Conservation (phyloP, 352 stramenopile genomes). For the Phytophthora sansomeana region DNA sequence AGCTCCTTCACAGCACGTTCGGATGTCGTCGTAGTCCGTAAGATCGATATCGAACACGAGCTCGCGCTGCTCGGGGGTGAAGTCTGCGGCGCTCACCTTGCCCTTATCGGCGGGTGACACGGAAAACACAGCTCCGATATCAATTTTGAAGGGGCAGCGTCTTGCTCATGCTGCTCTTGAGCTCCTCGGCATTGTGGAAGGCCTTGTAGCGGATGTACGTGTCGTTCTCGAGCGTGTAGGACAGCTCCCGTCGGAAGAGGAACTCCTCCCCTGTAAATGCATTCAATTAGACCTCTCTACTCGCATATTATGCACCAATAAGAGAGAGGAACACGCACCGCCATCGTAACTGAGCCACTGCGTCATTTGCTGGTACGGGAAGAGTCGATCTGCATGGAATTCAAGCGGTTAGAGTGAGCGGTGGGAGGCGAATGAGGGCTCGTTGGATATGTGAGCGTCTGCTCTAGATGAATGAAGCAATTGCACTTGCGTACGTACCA, state of each 20-base stretch:
- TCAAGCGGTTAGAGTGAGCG: constrained; percentile 1
- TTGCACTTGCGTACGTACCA: constrained; percentile 42
- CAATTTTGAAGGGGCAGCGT: constrained; percentile 99
- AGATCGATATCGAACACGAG: constrained; percentile 99
- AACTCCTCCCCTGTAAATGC: constrained; percentile 58
- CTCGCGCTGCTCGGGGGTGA: constrained; percentile 95
- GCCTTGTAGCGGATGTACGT: constrained; percentile 99
- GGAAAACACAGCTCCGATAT: constrained; percentile 98
- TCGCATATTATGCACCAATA: background rate
- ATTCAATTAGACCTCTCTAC: constrained; percentile 3
- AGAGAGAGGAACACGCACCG: constrained; percentile 39
- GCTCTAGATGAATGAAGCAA: background rate
- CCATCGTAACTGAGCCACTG: constrained; percentile 87
- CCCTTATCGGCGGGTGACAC: constrained; percentile 86
- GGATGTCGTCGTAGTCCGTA: constrained; percentile 99
- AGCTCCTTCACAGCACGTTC: constrained; percentile 94
- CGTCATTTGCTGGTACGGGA: constrained; percentile 87
- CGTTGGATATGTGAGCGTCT: background rate
- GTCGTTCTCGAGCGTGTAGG: constrained; percentile 98
- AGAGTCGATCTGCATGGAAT: constrained; percentile 72
- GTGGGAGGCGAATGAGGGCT: background rate
- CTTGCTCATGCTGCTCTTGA: constrained; percentile 89
- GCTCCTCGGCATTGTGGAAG: constrained; percentile 90
- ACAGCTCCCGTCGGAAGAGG: constrained; percentile 96
- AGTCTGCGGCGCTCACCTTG: constrained; percentile 88